Conservation (phyloP, 176 grass and related monocot species). For the Avena insularis region DNA sequence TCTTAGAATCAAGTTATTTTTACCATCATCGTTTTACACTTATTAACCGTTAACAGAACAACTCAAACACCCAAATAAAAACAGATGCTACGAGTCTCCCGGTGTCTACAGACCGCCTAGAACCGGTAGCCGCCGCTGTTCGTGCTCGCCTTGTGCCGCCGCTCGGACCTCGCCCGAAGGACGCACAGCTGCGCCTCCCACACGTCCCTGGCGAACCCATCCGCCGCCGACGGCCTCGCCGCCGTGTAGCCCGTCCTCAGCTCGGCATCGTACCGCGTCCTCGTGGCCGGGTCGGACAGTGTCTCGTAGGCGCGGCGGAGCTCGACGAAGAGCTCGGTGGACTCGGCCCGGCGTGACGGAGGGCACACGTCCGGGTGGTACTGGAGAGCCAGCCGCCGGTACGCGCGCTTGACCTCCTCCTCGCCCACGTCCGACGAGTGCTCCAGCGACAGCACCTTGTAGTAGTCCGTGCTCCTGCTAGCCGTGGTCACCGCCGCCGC, state of each 20-base stretch:
- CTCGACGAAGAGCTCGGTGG: constrained; percentile 71
- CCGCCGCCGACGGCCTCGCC: background rate
- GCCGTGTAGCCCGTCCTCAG: constrained; percentile 12
- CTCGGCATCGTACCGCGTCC: constrained; percentile 57
- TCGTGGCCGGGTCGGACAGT: constrained; percentile 60
- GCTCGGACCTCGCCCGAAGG: constrained; percentile 43
- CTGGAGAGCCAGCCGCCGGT: constrained; percentile 70
- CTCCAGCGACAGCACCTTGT: constrained; percentile 66
- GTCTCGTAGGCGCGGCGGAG: constrained; percentile 80
- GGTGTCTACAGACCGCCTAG: background rate
- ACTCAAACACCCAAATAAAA: constrained; percentile 31
- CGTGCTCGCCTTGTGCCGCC: constrained; percentile 29
- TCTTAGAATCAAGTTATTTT: background rate
- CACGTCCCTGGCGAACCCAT: constrained; percentile 41
- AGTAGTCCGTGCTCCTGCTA: constrained; percentile 42
- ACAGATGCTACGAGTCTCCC: constrained; percentile 21
- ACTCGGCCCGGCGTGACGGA: constrained; percentile 49
- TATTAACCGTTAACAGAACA: background rate
- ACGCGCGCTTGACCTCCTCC: constrained; percentile 79
- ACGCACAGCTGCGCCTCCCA: constrained; percentile 62
- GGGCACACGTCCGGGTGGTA: constrained; percentile 80
- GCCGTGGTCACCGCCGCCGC: background rate
- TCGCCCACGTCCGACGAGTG: constrained; percentile 45
- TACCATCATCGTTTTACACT: background rate
- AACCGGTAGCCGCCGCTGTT: background rate